Conservation (phyloP, 2,329 filamentous ascomycete species). For the Aspergillus felis region DNA sequence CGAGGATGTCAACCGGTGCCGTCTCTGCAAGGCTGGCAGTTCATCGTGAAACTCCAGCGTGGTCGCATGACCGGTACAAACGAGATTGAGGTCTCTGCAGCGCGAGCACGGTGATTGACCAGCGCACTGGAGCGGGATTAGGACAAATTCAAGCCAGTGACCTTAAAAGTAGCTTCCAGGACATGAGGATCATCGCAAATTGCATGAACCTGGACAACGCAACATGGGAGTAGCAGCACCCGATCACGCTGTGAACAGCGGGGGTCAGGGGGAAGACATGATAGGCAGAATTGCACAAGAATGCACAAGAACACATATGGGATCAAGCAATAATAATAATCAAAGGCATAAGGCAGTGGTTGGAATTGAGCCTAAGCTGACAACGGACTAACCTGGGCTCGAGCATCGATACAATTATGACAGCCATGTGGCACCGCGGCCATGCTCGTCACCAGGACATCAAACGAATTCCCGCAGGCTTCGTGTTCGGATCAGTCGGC, state of each 20-base stretch:
- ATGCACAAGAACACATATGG: background rate
- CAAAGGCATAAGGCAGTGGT: background rate
- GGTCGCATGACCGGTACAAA: constrained; percentile 22
- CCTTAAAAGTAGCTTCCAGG: background rate
- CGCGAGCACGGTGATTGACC: constrained; percentile 26
- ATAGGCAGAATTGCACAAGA: background rate
- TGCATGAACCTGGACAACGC: background rate
- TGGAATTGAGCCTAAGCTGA: background rate
- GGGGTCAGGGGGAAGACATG: background rate
- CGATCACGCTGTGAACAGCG: background rate
- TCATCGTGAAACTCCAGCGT: constrained; percentile 31
- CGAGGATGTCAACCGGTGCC: constrained; percentile 14
- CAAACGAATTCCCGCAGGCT: constrained; percentile 3
- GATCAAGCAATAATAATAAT: background rate
- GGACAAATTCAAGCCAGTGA: background rate
- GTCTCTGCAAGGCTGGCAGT: constrained; percentile 23
- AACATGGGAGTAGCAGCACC: background rate
- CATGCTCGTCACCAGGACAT: constrained; percentile 23
- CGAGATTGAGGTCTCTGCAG: constrained; percentile 25
- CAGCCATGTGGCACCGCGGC: constrained; percentile 31
- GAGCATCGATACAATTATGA: constrained; percentile 13
- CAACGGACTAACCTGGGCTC: constrained; percentile 13
- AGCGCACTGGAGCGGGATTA: constrained; percentile 22
- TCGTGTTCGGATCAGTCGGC: constrained; percentile 8
- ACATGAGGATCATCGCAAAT: background rate